phyloP scores from a whole-genome alignment of 768 basidiomycete genomes.

The Psilocybe cubensis region DNA sequence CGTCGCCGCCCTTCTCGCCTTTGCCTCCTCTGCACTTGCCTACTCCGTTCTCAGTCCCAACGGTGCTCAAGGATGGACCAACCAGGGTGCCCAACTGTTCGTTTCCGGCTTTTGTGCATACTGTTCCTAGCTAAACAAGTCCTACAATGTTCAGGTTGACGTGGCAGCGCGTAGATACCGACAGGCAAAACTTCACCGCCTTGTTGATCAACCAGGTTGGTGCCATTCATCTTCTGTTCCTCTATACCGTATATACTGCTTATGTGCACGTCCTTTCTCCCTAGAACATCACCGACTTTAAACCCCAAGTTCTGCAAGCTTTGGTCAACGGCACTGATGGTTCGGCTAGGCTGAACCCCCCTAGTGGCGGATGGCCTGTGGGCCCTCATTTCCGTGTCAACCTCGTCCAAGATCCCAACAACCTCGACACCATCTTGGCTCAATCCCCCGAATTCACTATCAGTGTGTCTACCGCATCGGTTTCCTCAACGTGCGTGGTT shows the following conservation, averaged over 20 bases:
- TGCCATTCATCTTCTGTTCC: not conserved
- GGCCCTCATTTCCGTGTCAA: conserved; percentile 73
- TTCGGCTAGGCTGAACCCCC: conserved; percentile 48
- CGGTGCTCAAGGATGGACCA: conserved; percentile 55
- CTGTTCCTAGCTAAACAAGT: not conserved
- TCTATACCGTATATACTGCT: conserved; percentile 1
- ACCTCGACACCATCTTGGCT: conserved; percentile 61
- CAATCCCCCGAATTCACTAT: conserved; percentile 70
- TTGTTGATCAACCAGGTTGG: conserved; percentile 68
- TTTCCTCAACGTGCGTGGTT: conserved; percentile 25
- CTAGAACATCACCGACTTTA: conserved; percentile 37
- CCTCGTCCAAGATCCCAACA: conserved; percentile 53
- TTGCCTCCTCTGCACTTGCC: conserved; percentile 57
- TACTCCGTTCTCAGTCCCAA: conserved; percentile 62
- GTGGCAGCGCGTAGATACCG: conserved; percentile 72
- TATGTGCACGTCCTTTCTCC: not conserved
- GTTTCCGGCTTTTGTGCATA: conserved; percentile 1
- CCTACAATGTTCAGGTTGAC: conserved; percentile 38
- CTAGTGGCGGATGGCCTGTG: conserved; percentile 65
- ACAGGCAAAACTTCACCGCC: conserved; percentile 68
- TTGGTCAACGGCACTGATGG: conserved; percentile 53
- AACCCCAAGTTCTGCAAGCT: conserved; percentile 54
- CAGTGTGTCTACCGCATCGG: conserved; percentile 22
- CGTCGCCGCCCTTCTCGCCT: conserved; percentile 46
- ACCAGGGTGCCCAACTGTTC: conserved; percentile 52